Evolutionary conservation across 192 early-diverging fungal species (phyloP), one percentile per base, ranked within the genome.

Genomic region (Backusella circina): DNA sequence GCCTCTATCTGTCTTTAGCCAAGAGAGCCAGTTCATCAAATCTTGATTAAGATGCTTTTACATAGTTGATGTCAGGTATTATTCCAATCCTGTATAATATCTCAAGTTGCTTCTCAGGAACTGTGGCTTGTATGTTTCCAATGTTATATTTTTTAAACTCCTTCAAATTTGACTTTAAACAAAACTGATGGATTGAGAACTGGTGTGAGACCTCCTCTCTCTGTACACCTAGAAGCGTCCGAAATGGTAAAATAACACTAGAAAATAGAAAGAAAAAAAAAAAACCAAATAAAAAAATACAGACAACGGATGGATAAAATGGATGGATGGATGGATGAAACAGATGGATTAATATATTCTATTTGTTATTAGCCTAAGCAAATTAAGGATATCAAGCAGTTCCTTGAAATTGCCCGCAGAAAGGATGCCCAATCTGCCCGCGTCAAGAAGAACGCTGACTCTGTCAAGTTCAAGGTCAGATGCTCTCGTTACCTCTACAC

Each of bases 401-500:
- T 99, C 91, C 91, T 99, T 77, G 89, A 94, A 81, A 94, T 95
- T 81, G 94, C 98, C 79, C 89, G 93, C 82, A 94, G 97, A 89
- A 98, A 97, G 93, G 97, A 97, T 83, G 98, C 96, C 85, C 88
- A 91, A 80, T 91, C 92, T 80, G 92, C 96, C 74, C 93, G 91
- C 85, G 94, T 99, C 88, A 98, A 98, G 95, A 97, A 97, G 92
- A 96, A 91, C 91, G 92, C 88, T 82, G 88, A 88, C 80, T 84
- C 92, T 80, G 87, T 90, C 92, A 99, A 99, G 92, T 98, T 99
- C 92, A 99, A 99, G 95, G 93, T 99, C 78, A 91, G 98, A 85
- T 97, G 98, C 93, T 96, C 97, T 75, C 90, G 90, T 80, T 98
- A 97, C 92, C 91, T 99, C 80, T 99, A 99, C 91, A 99, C 98